phyloP scores from a whole-genome alignment of 148 eudicot genomes.

The Tetragonia tetragonoides region DNA sequence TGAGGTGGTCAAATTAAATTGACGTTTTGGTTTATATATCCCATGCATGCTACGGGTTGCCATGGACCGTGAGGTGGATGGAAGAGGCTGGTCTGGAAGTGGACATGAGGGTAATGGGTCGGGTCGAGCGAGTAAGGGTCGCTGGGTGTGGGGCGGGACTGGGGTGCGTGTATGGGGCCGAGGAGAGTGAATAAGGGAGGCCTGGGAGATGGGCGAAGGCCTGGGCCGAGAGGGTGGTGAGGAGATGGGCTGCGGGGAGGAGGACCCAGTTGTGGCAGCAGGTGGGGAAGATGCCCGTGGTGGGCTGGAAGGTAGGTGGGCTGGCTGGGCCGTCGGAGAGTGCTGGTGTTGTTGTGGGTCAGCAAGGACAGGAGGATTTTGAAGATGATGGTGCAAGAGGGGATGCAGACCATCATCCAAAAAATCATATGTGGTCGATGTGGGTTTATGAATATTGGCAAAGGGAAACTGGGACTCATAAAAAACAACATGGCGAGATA shows the following conservation, averaged over 20 bases:
- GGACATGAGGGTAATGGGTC: neutral
- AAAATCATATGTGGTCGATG: neutral
- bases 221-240: too few species aligned
- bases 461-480: neutral
- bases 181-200: too few species aligned
- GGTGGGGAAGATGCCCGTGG: too few species aligned
- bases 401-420: neutral
- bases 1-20: neutral
- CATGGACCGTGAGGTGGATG: neutral
- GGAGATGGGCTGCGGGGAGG: too few species aligned
- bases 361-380: neutral
- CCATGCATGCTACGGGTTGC: neutral
- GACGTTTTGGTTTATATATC: neutral
- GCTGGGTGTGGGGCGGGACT: too few species aligned
- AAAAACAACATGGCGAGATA: neutral
- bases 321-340: too few species aligned
- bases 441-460: neutral
- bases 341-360: too few species aligned
- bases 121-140: neutral
- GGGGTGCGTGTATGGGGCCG: too few species aligned
- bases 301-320: too few species aligned
- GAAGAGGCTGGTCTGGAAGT: neutral
- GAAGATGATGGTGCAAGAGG: neutral
- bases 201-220: too few species aligned
- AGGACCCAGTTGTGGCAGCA: too few species aligned